phyloP scores from a whole-genome alignment of 768 basidiomycete genomes.

The Austroboletus eburneus region DNA sequence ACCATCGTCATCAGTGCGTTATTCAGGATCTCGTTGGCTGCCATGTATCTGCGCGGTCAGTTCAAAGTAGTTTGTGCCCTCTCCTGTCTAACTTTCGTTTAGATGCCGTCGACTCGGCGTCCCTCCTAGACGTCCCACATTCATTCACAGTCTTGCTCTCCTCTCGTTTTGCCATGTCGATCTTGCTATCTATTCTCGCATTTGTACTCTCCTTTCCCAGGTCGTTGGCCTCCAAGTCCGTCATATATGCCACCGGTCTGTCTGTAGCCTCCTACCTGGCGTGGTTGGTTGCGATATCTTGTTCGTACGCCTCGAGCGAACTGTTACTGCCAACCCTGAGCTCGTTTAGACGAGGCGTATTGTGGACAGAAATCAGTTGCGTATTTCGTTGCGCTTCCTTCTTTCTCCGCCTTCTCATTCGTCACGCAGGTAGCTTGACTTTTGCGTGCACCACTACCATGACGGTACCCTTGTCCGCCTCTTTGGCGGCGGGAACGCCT shows the following conservation, averaged over 20 bases:
- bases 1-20: slow-evolving; percentile 41
- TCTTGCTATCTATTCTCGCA: slow-evolving; percentile 39
- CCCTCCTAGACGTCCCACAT: slow-evolving; percentile 44
- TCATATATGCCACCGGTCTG: slow-evolving; percentile 54
- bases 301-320: slow-evolving; percentile 47
- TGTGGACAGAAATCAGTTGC: slow-evolving; percentile 64
- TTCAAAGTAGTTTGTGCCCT: slow-evolving; percentile 5
- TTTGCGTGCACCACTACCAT: slow-evolving; percentile 65
- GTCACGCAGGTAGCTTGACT: slow-evolving; percentile 44
- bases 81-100: slow-evolving; percentile 3
- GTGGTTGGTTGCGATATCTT: slow-evolving; percentile 55
- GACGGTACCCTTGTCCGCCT: slow-evolving; percentile 62
- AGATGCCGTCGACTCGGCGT: slow-evolving; percentile 54
- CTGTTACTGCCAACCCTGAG: slow-evolving; percentile 32
- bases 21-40: slow-evolving; percentile 49
- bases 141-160: slow-evolving; percentile 26
- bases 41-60: slow-evolving; percentile 66
- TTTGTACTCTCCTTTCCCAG: slow-evolving; percentile 51
- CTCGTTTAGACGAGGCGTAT: slow-evolving; percentile 40
- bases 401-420: slow-evolving; percentile 2
- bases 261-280: slow-evolving; percentile 57
- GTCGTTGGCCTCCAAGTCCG: slow-evolving; percentile 50
- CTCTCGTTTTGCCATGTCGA: slow-evolving; percentile 39
- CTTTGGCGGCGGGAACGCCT: slow-evolving; percentile 43
- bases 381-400: slow-evolving; percentile 22